A percentile compares a stretch with the other conserved stretches of the same genome.
These are phyloP conservation scores for Allantophomopsis cytisporea DNA, from an alignment of 2,329 filamentous ascomycete genomes.

Conservation along the genomic window DNA sequence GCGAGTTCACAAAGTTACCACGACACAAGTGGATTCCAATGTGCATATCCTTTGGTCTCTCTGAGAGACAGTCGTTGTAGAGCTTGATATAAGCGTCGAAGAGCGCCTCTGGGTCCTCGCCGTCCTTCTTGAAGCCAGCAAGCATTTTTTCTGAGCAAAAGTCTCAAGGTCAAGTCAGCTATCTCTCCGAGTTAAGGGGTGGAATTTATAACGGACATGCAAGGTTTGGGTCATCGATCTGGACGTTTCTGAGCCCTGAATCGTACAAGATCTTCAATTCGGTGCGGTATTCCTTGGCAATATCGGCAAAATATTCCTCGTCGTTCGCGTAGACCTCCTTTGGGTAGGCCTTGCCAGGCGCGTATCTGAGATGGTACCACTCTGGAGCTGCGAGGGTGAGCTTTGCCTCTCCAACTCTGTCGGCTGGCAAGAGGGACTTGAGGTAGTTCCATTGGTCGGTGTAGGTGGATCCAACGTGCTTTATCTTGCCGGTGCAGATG, in stretches of 20 bases:
- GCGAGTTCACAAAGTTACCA: slow-evolving; percentile 53
- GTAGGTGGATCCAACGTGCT: slow-evolving; percentile 28
- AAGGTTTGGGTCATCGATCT: slow-evolving; percentile 44
- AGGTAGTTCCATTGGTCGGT: slow-evolving; percentile 35
- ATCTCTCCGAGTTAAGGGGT: not conserved
- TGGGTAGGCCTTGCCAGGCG: slow-evolving; percentile 35
- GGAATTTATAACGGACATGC: slow-evolving; percentile 35
- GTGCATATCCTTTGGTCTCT: slow-evolving; percentile 56
- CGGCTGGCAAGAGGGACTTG: slow-evolving; percentile 43
- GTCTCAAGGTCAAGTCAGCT: slow-evolving; percentile 26
- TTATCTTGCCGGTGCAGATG: slow-evolving; percentile 31
- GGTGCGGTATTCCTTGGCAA: slow-evolving; percentile 35
- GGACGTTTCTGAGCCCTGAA: slow-evolving; percentile 37
- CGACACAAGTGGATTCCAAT: slow-evolving; percentile 67
- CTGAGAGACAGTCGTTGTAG: slow-evolving; percentile 59
- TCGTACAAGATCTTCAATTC: slow-evolving; percentile 40
- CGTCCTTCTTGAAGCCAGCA: slow-evolving; percentile 53
- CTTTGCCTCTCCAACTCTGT: slow-evolving; percentile 53
- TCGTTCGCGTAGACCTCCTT: slow-evolving; percentile 37
- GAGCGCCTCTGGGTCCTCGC: slow-evolving; percentile 37
- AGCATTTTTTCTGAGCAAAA: slow-evolving; percentile 66
- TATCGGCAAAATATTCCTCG: slow-evolving; percentile 38
- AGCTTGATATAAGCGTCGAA: slow-evolving; percentile 64
- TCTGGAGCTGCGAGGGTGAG: slow-evolving; percentile 54
- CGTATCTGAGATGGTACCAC: slow-evolving; percentile 56